phyloP scores from a whole-genome alignment of 2,329 filamentous ascomycete species.

The Colletotrichum tabaci region DNA sequence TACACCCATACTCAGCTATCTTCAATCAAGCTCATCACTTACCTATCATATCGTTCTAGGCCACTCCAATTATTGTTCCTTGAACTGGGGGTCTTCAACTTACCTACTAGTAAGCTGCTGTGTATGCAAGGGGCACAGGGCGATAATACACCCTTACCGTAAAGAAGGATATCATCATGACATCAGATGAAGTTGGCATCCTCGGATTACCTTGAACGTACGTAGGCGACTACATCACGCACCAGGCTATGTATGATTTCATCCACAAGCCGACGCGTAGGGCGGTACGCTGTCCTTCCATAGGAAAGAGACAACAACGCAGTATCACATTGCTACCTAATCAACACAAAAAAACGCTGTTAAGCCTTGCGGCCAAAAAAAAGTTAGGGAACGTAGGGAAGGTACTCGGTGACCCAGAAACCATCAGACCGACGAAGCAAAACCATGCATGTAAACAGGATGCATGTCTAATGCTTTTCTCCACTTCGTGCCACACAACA shows the following conservation, averaged over 20 bases:
- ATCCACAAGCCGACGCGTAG: constrained; percentile 40
- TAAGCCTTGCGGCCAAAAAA: constrained; percentile 16
- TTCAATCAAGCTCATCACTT: no score
- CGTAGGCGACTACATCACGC: constrained; percentile 27
- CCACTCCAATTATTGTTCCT: background rate
- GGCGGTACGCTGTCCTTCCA: constrained; percentile 41
- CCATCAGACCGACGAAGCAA: constrained; percentile 22
- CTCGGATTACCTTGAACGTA: background rate
- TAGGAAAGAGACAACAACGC: constrained; percentile 42
- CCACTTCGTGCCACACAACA: constrained; percentile 23
- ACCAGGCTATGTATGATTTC: constrained; percentile 37
- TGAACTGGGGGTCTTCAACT: background rate
- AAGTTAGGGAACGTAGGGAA: constrained; percentile 38
- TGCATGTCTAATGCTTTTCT: constrained; percentile 38
- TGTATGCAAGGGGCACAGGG: background rate
- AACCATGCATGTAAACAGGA: constrained; percentile 25
- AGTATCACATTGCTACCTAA: constrained; percentile 43
- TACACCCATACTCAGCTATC: background rate
- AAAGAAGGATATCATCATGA: background rate
- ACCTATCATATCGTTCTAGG: background rate
- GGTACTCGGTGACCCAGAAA: constrained; percentile 35
- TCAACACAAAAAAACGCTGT: constrained; percentile 39
- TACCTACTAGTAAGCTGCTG: background rate
- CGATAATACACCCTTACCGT: background rate
- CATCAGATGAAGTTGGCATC: background rate